Evolutionary conservation across 1,139 yeast species (phyloP), one percentile per base, ranked within the genome.

Genomic region (Pichia sp.): DNA sequence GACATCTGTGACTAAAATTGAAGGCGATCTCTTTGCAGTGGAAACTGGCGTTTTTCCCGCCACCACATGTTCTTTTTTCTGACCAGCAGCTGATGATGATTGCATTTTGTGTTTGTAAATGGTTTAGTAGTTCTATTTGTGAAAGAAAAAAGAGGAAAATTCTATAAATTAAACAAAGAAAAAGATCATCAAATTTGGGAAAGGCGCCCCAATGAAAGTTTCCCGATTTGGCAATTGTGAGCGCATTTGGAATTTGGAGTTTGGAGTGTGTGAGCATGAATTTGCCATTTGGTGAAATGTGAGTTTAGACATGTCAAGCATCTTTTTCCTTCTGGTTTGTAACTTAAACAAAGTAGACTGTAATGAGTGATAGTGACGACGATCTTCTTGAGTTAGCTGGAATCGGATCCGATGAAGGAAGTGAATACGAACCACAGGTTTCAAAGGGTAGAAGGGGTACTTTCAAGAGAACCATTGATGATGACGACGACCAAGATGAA

Each of bases 381-480:
- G 96, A 89, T 75, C 80, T 89, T 70, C 78, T 90, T 67, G 96
- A 96, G 9, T 78, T 90, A 60, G 97, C 96, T 39, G 96, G 95
- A 53, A 88, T 84, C 36, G 87, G 77, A 22, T 62, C 69, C 2
- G 68, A 59, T 13, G 66, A 57, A 50, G 70, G 64, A 41, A 61
- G 63, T 44, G 67, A 60, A 34, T 62, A 63, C 49, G 68, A 63
- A 50, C 66, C 67, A 48, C 65, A 58, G 44, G 56, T 59, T 44
- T 54, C 62, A 14, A 51, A 59, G 18, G 39, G 56, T 1, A 60
- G 58, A 46, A 50, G 63, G 22, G 54, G 61, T 22, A 54, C 55
- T 4, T 52, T 54, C 5, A 51, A 52, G 41, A 58, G 51, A 53
- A 53, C 43, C 53, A 51, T 50, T 10, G 52, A 49, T 6, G 50